Evolutionary conservation across 768 basidiomycete species (phyloP), one percentile per base, ranked within the genome.

Genomic region (Kondoa malvinella): DNA sequence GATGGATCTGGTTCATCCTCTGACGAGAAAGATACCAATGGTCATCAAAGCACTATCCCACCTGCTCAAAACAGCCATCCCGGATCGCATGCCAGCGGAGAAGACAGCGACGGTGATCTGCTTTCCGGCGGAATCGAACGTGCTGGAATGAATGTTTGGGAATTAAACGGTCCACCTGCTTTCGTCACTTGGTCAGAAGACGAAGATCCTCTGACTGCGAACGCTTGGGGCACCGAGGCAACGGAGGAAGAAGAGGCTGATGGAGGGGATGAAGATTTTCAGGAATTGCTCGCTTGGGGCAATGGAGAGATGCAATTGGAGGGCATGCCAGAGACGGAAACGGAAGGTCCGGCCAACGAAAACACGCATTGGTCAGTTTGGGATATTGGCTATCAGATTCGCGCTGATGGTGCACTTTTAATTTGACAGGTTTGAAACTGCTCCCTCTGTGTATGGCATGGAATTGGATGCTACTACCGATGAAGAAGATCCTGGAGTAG

Each of bases 131-230:
- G 40, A 50, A 50, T 50, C 21, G 40, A 50, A 50, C 40, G 21
- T 8, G 21, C 40, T 50, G 40, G 40, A 8, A 21, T 50, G 8
- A 21, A 50, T 50, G 40, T 50, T 68, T 62, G 8, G 63, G 40
- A 27, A 56, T 56, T n/a, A 58, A 40, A 3, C n/a, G 26, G 17
- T 34, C 58, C 56, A 21, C 56, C 57, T 26, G 63, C 31, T 4
- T 50, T 65, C 40, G 68, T 68, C 56, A 68, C 68, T 30, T 68
- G 68, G 68, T 68, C 68, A 26, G 68, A 65, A 12, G 68, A 56
- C 8, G 68, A 68, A 59, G 68, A 68, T 26, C n/a, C 34, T 58
- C 56, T 59, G 17, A 57, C 65, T 68, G 26, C 40, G 8, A 50
- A 8, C 40, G 21, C 40, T 8, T 50, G 40, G 40, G 21, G 40